Base-by-base conservation (phyloP, 768 basidiomycete species). In the Arthromyces matolae region DNA sequence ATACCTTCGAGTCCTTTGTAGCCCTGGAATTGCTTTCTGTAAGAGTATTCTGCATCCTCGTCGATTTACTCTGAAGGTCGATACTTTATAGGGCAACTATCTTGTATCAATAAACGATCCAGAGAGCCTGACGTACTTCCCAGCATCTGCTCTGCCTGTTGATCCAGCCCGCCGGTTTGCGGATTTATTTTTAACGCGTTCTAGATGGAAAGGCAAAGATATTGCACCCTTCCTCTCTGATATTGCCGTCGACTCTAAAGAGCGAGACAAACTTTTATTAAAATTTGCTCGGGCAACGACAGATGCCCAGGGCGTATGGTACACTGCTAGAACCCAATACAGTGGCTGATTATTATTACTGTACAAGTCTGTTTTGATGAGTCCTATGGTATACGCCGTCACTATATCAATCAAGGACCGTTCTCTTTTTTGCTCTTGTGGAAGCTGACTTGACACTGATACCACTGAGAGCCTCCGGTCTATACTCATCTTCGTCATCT, bases 281-380 rank as follows among this genome's bases (percentile, higher is more conserved):
- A 97, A 93, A 68, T 89, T 86, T 59, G 89, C 89, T 28, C 73
- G 94, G 37, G 79, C 88, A 3, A 76, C 83, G 34, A 89, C 84
- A 42, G 85, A 88, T 42, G 59, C 73, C 0, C 72, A 79, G 9
- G 86, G 85, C 0, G 63, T 79, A 28, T 88, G 81, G 77, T 95
- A 92, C 64, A 88, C 85, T 1, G 77, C 86, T 1, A 71, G 87
- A 53, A 78, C 75, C 24, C 79, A 80, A 58, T 82, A 83, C 58
- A 79, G 67, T 60, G 74, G 71, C 27, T 81, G 66, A 60, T 1
- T 18, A 10, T 33, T 46, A 29, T 12, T 16, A 9, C 8, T n/a
- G 23, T 27, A 7, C 14, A 13, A 23, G 8, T 16, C 6, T 28
- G 22, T 16, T 33, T 16, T 19, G 40, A 19, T 20, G 9, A 5